A percentile compares a stretch with the other conserved stretches of the same genome.
These are phyloP conservation scores for Oenanthe sinensis DNA, from an alignment of 129 eudicot genomes.

Conservation along the genomic window DNA sequence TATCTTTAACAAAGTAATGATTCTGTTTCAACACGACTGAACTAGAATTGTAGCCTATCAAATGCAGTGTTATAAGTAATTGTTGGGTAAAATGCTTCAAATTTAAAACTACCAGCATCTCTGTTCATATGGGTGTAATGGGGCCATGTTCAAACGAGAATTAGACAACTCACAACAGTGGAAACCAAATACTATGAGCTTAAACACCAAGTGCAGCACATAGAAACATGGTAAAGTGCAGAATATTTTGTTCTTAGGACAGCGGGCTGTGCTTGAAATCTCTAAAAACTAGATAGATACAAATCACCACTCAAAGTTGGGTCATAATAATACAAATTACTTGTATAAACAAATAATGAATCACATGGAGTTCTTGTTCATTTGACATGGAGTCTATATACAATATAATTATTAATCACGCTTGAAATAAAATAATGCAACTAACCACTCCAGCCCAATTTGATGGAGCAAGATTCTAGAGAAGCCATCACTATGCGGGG, in stretches of 20 bases:
- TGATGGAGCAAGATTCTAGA: not conserved
- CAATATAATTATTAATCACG: not conserved
- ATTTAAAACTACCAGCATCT: not conserved
- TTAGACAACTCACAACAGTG: not conserved
- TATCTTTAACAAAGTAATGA: not conserved
- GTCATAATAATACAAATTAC: not conserved
- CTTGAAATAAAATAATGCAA: not conserved
- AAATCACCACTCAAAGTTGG: not conserved
- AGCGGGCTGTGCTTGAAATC: no score
- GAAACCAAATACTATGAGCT: not conserved
- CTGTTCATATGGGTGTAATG: not conserved
- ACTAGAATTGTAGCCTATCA: not conserved
- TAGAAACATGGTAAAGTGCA: not conserved
- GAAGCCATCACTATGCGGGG: not conserved
- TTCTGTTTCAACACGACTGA: not conserved
- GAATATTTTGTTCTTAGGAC: no score
- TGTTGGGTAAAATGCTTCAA: not conserved
- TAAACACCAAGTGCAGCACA: not conserved
- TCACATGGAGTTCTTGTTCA: no score
- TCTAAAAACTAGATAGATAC: no score
- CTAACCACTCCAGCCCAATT: not conserved
- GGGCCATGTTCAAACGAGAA: not conserved
- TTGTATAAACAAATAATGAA: no score
- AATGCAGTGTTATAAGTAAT: not conserved
- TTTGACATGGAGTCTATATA: no score